Evolutionary conservation across 345 rosid genomes (phyloP).

Genomic region (Atalantia buxifolia): DNA sequence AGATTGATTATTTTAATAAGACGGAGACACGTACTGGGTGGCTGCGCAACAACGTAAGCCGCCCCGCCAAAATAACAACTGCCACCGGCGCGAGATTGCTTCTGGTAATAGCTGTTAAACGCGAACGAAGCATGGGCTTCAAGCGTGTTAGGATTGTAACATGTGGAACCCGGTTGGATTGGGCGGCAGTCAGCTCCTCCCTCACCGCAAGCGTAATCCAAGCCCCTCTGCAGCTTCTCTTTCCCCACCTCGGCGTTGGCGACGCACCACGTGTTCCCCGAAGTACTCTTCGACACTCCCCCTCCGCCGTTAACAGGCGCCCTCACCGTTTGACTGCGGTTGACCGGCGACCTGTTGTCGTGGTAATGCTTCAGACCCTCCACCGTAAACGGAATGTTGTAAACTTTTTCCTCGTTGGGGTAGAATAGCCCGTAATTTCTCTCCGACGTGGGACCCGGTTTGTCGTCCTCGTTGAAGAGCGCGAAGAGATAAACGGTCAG

Average conservation of each 20-base stretch:
- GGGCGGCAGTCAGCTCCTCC: constrained; percentile 85
- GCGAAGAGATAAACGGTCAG: constrained; percentile 91
- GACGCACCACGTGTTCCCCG: constrained; percentile 78
- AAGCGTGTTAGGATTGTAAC: constrained; percentile 69
- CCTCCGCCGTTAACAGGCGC: constrained; percentile 32
- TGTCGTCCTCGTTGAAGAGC: constrained; percentile 83
- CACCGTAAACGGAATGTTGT: constrained; percentile 64
- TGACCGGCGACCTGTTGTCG: constrained; percentile 30
- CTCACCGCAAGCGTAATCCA: constrained; percentile 88
- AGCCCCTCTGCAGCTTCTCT: constrained; percentile 60
- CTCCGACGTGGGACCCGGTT: constrained; percentile 81
- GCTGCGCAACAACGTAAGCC: constrained; percentile 71
- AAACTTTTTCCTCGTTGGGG: constrained; percentile 75
- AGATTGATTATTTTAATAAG: not conserved
- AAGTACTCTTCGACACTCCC: constrained; percentile 51
- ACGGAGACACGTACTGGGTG: constrained; percentile 61
- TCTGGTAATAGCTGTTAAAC: constrained; percentile 89
- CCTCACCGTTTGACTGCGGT: constrained; percentile 13
- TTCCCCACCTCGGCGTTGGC: constrained; percentile 59
- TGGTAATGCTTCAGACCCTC: constrained; percentile 55
- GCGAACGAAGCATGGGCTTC: constrained; percentile 97
- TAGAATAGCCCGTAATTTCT: constrained; percentile 91
- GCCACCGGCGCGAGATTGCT: constrained; percentile 61
- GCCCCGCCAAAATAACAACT: constrained; percentile 88
- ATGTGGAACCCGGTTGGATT: constrained; percentile 67